Evolutionary conservation across 2,329 filamentous ascomycete genomes (phyloP).

Genomic region (Cordyceps pruinosa): DNA sequence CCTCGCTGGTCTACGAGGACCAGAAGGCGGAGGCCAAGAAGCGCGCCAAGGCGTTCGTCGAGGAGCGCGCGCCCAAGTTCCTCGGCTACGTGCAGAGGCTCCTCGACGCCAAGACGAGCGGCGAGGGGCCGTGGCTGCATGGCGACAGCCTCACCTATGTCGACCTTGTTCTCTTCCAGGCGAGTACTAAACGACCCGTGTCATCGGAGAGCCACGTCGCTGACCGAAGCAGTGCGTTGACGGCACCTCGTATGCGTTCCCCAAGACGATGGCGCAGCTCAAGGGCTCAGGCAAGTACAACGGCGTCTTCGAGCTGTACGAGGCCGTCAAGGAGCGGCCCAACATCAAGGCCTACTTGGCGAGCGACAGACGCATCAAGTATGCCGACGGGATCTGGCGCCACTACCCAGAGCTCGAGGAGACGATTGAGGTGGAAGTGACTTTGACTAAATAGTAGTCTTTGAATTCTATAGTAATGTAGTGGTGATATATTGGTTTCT

Average conservation of each 20-base stretch:
- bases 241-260: constrained; percentile 60
- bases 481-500: too few species aligned
- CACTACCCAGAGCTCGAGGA: constrained; percentile 67
- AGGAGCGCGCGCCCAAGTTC: constrained; percentile 63
- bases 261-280: constrained; percentile 53
- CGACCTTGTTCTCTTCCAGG: constrained; percentile 68
- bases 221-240: constrained; percentile 39
- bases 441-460: not conserved
- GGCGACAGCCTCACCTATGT: constrained; percentile 61
- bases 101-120: constrained; percentile 47
- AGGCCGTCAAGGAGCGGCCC: constrained; percentile 53
- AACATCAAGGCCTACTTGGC: constrained; percentile 62
- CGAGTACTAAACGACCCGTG: constrained; percentile 13
- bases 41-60: constrained; percentile 50
- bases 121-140: constrained; percentile 58
- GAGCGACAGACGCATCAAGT: constrained; percentile 56
- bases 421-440: constrained; percentile 3
- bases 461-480: not conserved
- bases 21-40: constrained; percentile 61
- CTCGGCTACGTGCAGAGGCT: constrained; percentile 63
- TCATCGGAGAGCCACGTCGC: not conserved
- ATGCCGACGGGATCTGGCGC: constrained; percentile 60
- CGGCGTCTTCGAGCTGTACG: constrained; percentile 57
- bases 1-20: constrained; percentile 60
- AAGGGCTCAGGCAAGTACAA: constrained; percentile 50